Conservation (phyloP, 1,139 yeast species). For the Scheffersomyces cryptocercus region DNA sequence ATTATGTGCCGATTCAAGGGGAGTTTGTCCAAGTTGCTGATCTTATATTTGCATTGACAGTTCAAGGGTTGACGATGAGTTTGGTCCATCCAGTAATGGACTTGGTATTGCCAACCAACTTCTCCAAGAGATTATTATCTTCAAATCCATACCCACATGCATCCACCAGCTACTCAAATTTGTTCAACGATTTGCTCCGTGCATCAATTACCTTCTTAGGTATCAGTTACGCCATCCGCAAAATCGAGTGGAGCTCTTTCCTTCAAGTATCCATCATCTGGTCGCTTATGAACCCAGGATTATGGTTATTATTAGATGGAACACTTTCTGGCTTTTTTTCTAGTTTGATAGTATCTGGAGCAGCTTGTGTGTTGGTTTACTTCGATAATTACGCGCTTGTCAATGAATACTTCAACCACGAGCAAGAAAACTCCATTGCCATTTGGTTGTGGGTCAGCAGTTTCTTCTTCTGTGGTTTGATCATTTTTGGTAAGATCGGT, state of each 20-base stretch:
- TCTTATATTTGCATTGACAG: constrained; percentile 26
- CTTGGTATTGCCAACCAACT: constrained; percentile 36
- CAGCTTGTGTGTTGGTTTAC: constrained; percentile 40
- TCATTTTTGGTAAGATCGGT: constrained; percentile 73
- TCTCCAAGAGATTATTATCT: constrained; percentile 23
- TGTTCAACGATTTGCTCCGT: constrained; percentile 47
- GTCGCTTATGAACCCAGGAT: constrained; percentile 72
- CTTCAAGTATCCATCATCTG: constrained; percentile 76
- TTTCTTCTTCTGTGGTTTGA: constrained; percentile 67
- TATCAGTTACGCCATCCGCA: constrained; percentile 78
- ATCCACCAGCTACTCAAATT: constrained; percentile 24
- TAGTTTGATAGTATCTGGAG: constrained; percentile 42
- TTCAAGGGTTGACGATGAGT: constrained; percentile 67
- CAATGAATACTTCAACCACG: constrained; percentile 13
- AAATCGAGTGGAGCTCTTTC: constrained; percentile 76
- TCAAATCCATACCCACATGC: constrained; percentile 28
- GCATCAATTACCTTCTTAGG: constrained; percentile 79
- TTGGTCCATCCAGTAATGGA: constrained; percentile 64
- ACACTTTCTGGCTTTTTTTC: constrained; percentile 65
- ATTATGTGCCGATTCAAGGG: constrained; percentile 6
- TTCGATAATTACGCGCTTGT: constrained; percentile 26
- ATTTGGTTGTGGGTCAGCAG: constrained; percentile 55
- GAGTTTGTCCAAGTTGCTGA: constrained; percentile 18
- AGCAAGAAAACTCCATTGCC: constrained; percentile 32
- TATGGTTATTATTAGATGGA: constrained; percentile 82